phyloP scores from a whole-genome alignment of 441 rosid genomes.

The Eruca vesicaria region DNA sequence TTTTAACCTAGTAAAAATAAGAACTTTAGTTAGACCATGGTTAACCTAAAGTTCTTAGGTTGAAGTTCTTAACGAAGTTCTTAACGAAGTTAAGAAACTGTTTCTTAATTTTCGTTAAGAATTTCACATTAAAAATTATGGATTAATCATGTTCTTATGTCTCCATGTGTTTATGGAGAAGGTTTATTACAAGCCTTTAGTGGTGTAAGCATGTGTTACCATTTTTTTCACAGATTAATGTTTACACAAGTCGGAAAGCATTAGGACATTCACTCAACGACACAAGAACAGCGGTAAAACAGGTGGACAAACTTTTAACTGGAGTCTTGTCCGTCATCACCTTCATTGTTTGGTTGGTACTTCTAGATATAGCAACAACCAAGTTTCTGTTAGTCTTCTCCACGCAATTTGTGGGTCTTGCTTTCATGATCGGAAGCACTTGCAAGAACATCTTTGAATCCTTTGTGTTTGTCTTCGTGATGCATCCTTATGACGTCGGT shows the following conservation, averaged over 20 bases:
- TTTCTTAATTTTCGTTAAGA: too few relatives aligned
- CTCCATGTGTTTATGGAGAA: not conserved
- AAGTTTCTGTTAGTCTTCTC: conserved; percentile 62
- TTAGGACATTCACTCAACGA: conserved; percentile 76
- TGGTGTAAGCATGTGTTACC: not conserved
- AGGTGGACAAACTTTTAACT: conserved; percentile 60
- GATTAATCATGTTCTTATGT: not conserved
- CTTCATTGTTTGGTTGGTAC: conserved; percentile 64
- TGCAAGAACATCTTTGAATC: conserved; percentile 89
- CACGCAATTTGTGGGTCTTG: conserved; percentile 69
- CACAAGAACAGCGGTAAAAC: conserved; percentile 86
- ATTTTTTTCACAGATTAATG: conserved; percentile 54
- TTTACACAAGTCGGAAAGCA: conserved; percentile 70
- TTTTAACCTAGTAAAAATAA: not conserved
- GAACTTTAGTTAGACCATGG: too few relatives aligned
- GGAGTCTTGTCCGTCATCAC: conserved; percentile 46
- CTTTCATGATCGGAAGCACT: conserved; percentile 73
- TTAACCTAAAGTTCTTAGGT: too few relatives aligned
- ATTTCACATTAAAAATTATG: not conserved
- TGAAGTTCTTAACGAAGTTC: too few relatives aligned
- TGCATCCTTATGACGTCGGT: conserved; percentile 95
- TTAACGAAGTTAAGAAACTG: too few relatives aligned
- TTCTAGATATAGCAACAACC: conserved; percentile 65
- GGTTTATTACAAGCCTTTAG: not conserved
- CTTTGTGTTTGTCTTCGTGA: conserved; percentile 78